Evolutionary conservation across 1,284 basidiomycete genomes (phyloP).

Genomic region (Melampsora larici-populina): DNA sequence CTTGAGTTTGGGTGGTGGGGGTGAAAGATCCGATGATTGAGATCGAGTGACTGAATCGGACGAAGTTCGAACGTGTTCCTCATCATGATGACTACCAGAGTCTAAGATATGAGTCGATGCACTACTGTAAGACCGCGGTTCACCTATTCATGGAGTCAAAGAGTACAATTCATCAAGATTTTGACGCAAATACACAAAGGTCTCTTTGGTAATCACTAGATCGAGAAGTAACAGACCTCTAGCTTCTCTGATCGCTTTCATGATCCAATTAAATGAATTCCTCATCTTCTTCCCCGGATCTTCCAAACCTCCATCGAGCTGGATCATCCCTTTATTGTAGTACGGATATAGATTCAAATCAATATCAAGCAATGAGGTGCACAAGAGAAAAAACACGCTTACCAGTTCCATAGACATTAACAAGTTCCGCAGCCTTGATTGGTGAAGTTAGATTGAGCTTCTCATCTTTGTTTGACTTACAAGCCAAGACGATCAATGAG

Average conservation of each 20-base stretch:
- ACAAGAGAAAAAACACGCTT: not conserved
- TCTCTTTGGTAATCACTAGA: not conserved
- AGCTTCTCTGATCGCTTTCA: constrained; percentile 49
- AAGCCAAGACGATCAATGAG: constrained; percentile 50
- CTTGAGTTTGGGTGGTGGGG: not conserved
- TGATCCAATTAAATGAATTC: constrained; percentile 50
- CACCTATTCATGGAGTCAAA: constrained; percentile 3
- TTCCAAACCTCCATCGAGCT: constrained; percentile 50
- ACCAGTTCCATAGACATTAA: constrained; percentile 48
- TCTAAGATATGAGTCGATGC: constrained; percentile 28
- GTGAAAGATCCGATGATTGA: not conserved
- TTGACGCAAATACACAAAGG: not conserved
- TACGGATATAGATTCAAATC: constrained; percentile 5
- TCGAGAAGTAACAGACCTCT: constrained; percentile 44
- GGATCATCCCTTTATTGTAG: constrained; percentile 47
- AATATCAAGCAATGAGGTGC: not conserved
- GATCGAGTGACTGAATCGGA: not conserved
- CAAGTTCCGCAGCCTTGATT: constrained; percentile 47
- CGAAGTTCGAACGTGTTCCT: constrained; percentile 4
- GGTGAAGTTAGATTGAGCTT: constrained; percentile 46
- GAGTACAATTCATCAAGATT: not conserved
- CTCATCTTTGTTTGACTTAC: constrained; percentile 47
- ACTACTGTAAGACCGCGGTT: constrained; percentile 38
- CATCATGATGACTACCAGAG: not conserved
- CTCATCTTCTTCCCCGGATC: constrained; percentile 49